A percentile compares a stretch with the other conserved stretches of the same genome.
Evolutionary conservation across 805 yeast species (phyloP).

Genomic region (Kodamaea kakaduensis): DNA sequence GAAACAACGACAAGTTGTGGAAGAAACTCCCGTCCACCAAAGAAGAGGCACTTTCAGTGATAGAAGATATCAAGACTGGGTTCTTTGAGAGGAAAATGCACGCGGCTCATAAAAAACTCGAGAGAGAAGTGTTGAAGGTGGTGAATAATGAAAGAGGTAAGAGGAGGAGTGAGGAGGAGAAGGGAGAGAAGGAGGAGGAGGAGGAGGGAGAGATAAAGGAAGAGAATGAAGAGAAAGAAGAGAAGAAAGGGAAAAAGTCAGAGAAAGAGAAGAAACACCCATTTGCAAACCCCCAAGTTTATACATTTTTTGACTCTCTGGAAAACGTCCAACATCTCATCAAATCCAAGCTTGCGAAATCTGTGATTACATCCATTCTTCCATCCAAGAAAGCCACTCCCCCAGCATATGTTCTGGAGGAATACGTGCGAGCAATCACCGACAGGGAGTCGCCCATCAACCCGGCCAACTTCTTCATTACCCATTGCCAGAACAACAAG

Average conservation of each 20-base stretch:
- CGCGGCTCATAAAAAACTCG: conserved; percentile 39
- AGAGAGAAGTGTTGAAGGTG: conserved; percentile 31
- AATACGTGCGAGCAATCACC: conserved; percentile 19
- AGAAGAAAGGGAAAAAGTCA: conserved; percentile 3
- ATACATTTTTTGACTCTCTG: conserved; percentile 19
- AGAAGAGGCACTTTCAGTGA: conserved; percentile 44
- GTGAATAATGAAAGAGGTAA: neutral
- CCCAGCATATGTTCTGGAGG: conserved; percentile 33
- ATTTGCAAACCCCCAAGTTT: conserved; percentile 10
- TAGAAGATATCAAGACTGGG: conserved; percentile 41
- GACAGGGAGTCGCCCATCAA: conserved; percentile 32
- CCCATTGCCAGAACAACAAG: conserved; percentile 37
- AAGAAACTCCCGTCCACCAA: conserved; percentile 37
- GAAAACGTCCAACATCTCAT: conserved; percentile 23
- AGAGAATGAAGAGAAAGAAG: conserved; percentile 8
- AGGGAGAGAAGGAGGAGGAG: conserved; percentile 11
- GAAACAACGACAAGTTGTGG: conserved; percentile 38
- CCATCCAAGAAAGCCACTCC: conserved; percentile 27
- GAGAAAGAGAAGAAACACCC: conserved; percentile 7
- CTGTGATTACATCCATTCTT: conserved; percentile 24
- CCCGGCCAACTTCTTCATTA: conserved; percentile 46
- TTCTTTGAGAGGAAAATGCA: conserved; percentile 48
- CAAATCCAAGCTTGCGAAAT: conserved; percentile 30
- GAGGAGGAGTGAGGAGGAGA: too few species aligned
- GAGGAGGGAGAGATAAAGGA: conserved; percentile 3